These are phyloP conservation scores for Haplosporangium gracile DNA, from an alignment of 192 early-diverging fungal species.

Conservation along the genomic window DNA sequence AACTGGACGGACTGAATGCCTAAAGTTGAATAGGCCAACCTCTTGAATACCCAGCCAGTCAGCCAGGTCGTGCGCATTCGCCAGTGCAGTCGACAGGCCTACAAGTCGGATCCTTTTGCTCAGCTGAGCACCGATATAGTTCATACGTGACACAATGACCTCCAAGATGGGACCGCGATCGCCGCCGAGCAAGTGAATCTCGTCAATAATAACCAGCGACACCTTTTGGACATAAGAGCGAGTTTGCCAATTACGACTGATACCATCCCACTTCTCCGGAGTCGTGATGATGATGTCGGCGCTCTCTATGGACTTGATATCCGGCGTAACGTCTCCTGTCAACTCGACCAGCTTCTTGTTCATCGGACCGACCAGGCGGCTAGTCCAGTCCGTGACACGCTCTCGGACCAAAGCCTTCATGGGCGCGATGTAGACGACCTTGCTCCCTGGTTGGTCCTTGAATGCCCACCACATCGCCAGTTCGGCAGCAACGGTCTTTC, in stretches of 20 bases:
- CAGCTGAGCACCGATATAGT: conserved; percentile 91
- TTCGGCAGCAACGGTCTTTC: conserved; percentile 97
- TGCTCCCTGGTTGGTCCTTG: conserved; percentile 80
- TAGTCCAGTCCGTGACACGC: conserved; percentile 90
- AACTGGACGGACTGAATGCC: conserved; percentile 96
- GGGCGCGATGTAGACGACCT: conserved; percentile 98
- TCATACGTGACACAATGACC: conserved; percentile 98
- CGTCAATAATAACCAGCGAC: conserved; percentile 96
- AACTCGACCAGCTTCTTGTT: conserved; percentile 90
- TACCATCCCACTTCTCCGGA: conserved; percentile 99
- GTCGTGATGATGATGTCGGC: conserved; percentile 99
- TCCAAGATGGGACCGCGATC: conserved; percentile 98
- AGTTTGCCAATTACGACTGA: conserved; percentile 93
- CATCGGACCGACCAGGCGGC: conserved; percentile 78
- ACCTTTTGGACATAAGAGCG: conserved; percentile 91
- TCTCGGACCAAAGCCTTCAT: conserved; percentile 98
- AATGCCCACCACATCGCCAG: conserved; percentile 96
- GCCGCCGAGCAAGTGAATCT: conserved; percentile 97
- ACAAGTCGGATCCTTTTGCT: conserved; percentile 88
- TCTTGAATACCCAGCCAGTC: conserved; percentile 95
- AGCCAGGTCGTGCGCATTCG: conserved; percentile 95
- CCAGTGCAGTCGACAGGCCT: conserved; percentile 95
- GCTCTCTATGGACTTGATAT: conserved; percentile 83
- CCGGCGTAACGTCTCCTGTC: conserved; percentile 96
- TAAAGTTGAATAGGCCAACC: conserved; percentile 95